These are phyloP conservation scores for Galium porrigens DNA, from an alignment of 305 asterid species.

Conservation along the genomic window DNA sequence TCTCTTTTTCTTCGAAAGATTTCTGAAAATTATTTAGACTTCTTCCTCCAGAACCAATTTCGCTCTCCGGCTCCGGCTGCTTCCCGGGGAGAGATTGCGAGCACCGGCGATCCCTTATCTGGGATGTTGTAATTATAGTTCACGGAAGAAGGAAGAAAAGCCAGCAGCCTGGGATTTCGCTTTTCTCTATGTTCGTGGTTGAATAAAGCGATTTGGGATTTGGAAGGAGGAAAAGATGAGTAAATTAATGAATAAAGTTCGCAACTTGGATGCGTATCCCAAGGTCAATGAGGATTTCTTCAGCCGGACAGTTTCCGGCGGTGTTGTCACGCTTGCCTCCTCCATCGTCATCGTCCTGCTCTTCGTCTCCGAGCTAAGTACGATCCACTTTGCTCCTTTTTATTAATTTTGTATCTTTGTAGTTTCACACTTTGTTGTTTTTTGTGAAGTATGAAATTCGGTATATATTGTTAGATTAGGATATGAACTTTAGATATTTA, in stretches of 20 bases:
- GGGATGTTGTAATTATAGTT: background rate
- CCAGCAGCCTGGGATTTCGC: background rate
- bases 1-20: background rate
- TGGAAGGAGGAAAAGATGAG: slow-evolving; percentile 23
- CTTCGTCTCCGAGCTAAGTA: slow-evolving; percentile 77
- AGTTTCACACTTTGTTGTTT: background rate
- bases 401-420: background rate
- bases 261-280: slow-evolving; percentile 86
- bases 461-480: no score
- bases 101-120: background rate
- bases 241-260: slow-evolving; percentile 41
- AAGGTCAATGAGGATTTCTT: slow-evolving; percentile 89
- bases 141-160: background rate
- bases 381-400: slow-evolving; percentile 16
- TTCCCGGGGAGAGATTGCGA: slow-evolving; percentile 4
- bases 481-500: no score
- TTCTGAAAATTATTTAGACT: background rate
- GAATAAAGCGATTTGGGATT: background rate
- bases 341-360: slow-evolving; percentile 56
- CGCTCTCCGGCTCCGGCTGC: slow-evolving; percentile 16
- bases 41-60: background rate
- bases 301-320: slow-evolving; percentile 90
- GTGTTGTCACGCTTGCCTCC: slow-evolving; percentile 61
- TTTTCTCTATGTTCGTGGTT: background rate
- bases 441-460: no score